These are phyloP conservation scores for Serendipita sp. DNA, from an alignment of 768 basidiomycete genomes.

Conservation along the genomic window DNA sequence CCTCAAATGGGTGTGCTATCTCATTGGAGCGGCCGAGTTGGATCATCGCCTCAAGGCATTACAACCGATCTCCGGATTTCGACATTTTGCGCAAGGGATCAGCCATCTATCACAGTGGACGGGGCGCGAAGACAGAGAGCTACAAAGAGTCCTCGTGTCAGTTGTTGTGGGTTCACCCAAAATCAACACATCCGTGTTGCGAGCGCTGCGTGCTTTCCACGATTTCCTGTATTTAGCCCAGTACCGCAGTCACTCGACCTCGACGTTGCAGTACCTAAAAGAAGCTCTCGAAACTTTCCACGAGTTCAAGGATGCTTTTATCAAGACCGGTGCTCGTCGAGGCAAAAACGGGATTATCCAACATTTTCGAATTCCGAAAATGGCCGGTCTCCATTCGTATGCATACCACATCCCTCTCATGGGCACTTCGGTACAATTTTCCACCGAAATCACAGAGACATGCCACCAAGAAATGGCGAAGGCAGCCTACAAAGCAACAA, in stretches of 20 bases:
- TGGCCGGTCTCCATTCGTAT: slow-evolving; percentile 22
- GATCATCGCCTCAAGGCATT: slow-evolving; percentile 25
- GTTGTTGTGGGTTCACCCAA: slow-evolving; percentile 21
- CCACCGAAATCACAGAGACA: slow-evolving; percentile 23
- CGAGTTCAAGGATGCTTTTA: slow-evolving; percentile 21
- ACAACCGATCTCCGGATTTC: slow-evolving; percentile 21
- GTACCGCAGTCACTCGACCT: slow-evolving; percentile 14
- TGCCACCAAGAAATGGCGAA: slow-evolving; percentile 32
- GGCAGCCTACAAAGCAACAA: slow-evolving; percentile 19
- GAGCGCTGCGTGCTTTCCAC: slow-evolving; percentile 21
- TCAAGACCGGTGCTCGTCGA: slow-evolving; percentile 17
- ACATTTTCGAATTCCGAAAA: slow-evolving; percentile 26
- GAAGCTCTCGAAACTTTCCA: slow-evolving; percentile 21
- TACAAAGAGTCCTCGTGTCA: slow-evolving; percentile 23
- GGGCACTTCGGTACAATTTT: slow-evolving; percentile 23
- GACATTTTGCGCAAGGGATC: slow-evolving; percentile 27
- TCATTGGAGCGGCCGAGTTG: slow-evolving; percentile 20
- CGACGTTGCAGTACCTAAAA: slow-evolving; percentile 10
- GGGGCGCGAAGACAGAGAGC: slow-evolving; percentile 24
- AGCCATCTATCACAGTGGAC: slow-evolving; percentile 28
- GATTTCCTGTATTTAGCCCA: slow-evolving; percentile 27
- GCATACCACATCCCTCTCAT: slow-evolving; percentile 14
- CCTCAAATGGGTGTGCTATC: slow-evolving; percentile 23
- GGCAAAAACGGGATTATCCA: slow-evolving; percentile 18
- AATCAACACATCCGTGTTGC: slow-evolving; percentile 19